Base-by-base conservation (phyloP, 2,329 filamentous ascomycete species). In the Tolypocladium sp. region DNA sequence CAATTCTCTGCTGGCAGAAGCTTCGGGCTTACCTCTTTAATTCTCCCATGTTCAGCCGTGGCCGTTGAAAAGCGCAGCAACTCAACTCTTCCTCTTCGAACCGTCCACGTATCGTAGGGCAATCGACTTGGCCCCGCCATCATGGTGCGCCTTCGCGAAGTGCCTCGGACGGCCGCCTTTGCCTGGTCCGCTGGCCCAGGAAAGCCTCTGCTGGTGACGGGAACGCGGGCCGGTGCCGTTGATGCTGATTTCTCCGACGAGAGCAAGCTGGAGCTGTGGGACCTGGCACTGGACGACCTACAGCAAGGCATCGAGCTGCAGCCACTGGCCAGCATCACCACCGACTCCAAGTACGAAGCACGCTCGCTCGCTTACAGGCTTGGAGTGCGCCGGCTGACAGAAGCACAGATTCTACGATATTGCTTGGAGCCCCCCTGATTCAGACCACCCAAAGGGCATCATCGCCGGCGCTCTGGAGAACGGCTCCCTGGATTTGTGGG, bases 191-290 rank as follows among this genome's bases (percentile, higher is more conserved):
- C 92, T 33, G 90, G 87, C 67, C 78, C 90, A 56, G 83, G 84
- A 44, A 85, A 87, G 66, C 92, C 93, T 67, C 81, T 96, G 66
- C 81, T 99, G 64, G 93, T 91, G 61, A 99, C 94, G 35, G 94
- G 94, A 68, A 99, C 94, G 54, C 88, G 92, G 67, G 92, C 94
- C 62, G 94, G 94, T 63, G 94, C 94, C 68, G 92, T 99, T 49
- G 92, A 96, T 76, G 92, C 91, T 67, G 92, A 97, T 75, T 99
- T 99, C 77, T 97, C 94, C 35, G 94, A 94, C 74, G 92, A 97
- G 74, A 97, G 92, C 64, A 93, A 93, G 77, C 80, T 99, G 60
- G 94, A 99, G 79, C 82, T 99, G 62, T 99, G 94, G 94, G 91
- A 97, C 76, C 81, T 99, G 65, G 87, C 85, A 70, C 81, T 97